Percentiles rank a stretch among this genome's conserved stretches.
phyloP scores from a whole-genome alignment of 2,329 filamentous ascomycete genomes.

The Davidsoniella australis region DNA sequence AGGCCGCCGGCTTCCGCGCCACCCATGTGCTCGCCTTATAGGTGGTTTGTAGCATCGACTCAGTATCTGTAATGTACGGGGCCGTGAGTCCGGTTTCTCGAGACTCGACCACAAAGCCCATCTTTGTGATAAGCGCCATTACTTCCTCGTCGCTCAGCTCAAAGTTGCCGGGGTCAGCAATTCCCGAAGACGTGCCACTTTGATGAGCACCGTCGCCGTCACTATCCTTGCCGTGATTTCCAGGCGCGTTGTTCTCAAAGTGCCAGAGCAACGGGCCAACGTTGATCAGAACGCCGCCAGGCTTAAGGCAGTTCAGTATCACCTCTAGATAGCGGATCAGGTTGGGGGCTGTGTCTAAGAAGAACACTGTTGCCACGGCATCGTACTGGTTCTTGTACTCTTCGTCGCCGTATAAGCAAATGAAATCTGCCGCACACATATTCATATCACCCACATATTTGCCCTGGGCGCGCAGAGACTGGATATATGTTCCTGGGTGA shows the following conservation, averaged over 20 bases:
- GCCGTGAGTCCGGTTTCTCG: constrained; percentile 43
- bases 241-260: constrained; percentile 59
- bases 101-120: constrained; percentile 62
- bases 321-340: constrained; percentile 78
- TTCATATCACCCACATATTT: constrained; percentile 50
- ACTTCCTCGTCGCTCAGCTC: constrained; percentile 87
- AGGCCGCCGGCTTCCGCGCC: constrained; percentile 45
- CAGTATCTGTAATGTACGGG: constrained; percentile 72
- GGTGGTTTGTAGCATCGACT: constrained; percentile 71
- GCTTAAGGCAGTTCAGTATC: constrained; percentile 57
- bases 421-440: constrained; percentile 88
- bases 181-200: constrained; percentile 40
- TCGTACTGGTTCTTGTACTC: constrained; percentile 50
- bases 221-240: constrained; percentile 35
- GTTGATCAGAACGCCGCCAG: constrained; percentile 73
- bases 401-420: constrained; percentile 59
- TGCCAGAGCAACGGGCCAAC: constrained; percentile 89
- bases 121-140: constrained; percentile 48
- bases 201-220: constrained; percentile 34
- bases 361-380: constrained; percentile 80
- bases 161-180: constrained; percentile 76
- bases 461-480: constrained; percentile 4
- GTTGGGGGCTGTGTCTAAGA: constrained; percentile 93
- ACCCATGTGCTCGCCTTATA: constrained; percentile 78
- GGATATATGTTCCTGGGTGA: constrained; percentile 44